Evolutionary conservation across 768 basidiomycete species (phyloP).

Genomic region (Candolleomyces aberdarensis): DNA sequence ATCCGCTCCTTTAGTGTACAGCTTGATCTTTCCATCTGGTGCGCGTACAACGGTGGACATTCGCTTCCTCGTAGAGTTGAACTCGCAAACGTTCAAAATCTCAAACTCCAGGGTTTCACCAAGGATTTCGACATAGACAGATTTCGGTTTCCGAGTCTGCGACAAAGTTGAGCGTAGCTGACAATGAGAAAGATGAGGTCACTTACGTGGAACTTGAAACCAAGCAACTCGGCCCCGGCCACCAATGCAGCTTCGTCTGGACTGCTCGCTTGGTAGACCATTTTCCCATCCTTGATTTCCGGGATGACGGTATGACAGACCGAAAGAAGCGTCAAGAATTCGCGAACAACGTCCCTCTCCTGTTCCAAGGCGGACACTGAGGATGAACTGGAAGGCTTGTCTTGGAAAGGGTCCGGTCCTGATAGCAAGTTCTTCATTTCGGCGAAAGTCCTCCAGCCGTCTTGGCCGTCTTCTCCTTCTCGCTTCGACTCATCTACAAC

Average conservation of each 20-base stretch:
- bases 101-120: slow-evolving; percentile 79
- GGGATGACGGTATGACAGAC: slow-evolving; percentile 99
- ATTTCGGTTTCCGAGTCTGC: slow-evolving; percentile 93
- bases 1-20: slow-evolving; percentile 97
- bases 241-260: slow-evolving; percentile 98
- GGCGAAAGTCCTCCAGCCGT: slow-evolving; percentile 77
- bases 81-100: slow-evolving; percentile 96
- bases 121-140: slow-evolving; percentile 82
- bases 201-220: slow-evolving; percentile 91
- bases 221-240: slow-evolving; percentile 86
- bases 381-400: slow-evolving; percentile 34
- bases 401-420: slow-evolving; percentile 58
- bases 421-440: slow-evolving; percentile 61
- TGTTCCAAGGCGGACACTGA: slow-evolving; percentile 25
- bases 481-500: slow-evolving; percentile 85
- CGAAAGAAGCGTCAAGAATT: slow-evolving; percentile 81
- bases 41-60: slow-evolving; percentile 94
- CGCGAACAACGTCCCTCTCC: slow-evolving; percentile 55
- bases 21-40: slow-evolving; percentile 87
- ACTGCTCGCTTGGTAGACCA: slow-evolving; percentile 92
- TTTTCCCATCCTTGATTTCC: slow-evolving; percentile 85
- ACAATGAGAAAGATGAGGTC: not conserved
- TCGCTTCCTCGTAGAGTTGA: slow-evolving; percentile 95
- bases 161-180: not conserved
- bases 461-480: slow-evolving; percentile 53